Evolutionary conservation across 768 basidiomycete genomes (phyloP), one percentile per base, ranked within the genome.

Genomic region (Boletus insuetus): DNA sequence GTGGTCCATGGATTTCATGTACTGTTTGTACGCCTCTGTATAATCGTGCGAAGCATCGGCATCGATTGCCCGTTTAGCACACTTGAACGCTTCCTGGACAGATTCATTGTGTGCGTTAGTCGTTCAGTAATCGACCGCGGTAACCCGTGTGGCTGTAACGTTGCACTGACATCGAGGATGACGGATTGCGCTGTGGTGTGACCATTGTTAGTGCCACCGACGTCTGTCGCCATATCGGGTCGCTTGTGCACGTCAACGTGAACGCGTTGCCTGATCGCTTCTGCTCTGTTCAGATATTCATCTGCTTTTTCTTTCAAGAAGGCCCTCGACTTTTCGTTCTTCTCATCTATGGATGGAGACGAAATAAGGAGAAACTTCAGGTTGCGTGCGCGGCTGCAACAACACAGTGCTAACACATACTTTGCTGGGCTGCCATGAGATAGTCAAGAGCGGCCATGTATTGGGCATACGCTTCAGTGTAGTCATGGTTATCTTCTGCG

Each of bases 381-480:
- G 35, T 17, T 39, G 38, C 7, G 16, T 7, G n/a, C 38, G 14
- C 12, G 38, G 13, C 35, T 13, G 35, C 0, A 37, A 39, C 2
- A 7, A n/a, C 16, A 5, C 6, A n/a, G 38, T 31, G 32, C 19
- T 3, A 19, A 34, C 7, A 56, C 67, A 4, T 60, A 93, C 92
- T 91, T 73, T 92, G 93, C 68, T 93, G 77, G 14, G 94, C 93
- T 63, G 97, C 88, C 89, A 97, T 92, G 74, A 98, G 98, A 73
- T 94, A 98, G 70, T 98, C 96, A 54, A 98, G 80, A 2, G 92
- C 81, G 75, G 97, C 94, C 77, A 89, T 87, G 75, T 96, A 95
- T 61, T 85, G 80, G 74, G 89, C 94, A 81, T 91, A 95, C 17
- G 94, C 94, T 67, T 94, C 92, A 8, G 82, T 78, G 75, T 97